A percentile compares a stretch with the other conserved stretches of the same genome.
Evolutionary conservation across 2,329 filamentous ascomycete species (phyloP).

Genomic region (Pseudogymnoascus sp.): DNA sequence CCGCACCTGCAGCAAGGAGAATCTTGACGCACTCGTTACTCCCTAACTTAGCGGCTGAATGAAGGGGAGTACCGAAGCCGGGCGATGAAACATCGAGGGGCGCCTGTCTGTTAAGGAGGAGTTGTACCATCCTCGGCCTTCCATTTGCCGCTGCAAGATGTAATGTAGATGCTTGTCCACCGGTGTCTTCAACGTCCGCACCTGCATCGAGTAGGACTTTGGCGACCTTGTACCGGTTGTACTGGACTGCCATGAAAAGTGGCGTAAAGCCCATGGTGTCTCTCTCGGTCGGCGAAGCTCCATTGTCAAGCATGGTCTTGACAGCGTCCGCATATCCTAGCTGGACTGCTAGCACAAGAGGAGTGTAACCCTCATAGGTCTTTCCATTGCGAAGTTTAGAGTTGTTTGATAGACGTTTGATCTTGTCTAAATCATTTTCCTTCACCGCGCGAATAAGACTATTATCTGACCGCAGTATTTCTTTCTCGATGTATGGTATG

Average conservation of each 20-base stretch:
- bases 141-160: not conserved
- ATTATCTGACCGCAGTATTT: not conserved
- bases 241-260: not conserved
- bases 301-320: not conserved
- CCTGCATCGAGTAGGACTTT: not conserved
- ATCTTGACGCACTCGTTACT: not conserved
- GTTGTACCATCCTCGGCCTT: not conserved
- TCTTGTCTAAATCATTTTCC: not conserved
- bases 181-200: not conserved
- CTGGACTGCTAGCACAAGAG: not conserved
- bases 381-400: not conserved
- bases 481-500: not conserved
- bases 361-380: not conserved
- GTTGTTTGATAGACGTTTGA: not conserved
- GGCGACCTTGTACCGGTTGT: not conserved
- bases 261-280: not conserved
- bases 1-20: conserved; percentile 7
- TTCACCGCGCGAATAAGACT: not conserved
- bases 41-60: not conserved
- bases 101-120: not conserved
- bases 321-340: not conserved
- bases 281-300: not conserved
- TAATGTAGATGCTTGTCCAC: not conserved
- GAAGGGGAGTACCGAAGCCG: not conserved
- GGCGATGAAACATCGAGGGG: not conserved